Conservation (phyloP, 2,329 filamentous ascomycete genomes). For the Celoporthe dispersa region DNA sequence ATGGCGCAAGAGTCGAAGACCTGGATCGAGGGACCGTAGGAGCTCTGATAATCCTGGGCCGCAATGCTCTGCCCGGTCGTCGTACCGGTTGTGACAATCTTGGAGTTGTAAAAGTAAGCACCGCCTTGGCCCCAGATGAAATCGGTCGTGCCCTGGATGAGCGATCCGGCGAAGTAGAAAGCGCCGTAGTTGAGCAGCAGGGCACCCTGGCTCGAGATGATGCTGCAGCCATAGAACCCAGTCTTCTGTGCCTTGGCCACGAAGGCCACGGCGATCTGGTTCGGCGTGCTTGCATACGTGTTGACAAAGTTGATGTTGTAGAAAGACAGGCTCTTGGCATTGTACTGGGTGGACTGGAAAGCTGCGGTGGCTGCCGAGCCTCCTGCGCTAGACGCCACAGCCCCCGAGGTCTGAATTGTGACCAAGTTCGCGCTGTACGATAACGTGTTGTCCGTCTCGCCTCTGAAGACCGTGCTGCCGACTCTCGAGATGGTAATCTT, state of each 20-base stretch:
- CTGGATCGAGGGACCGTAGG: conserved; percentile 33
- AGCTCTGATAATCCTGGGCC: conserved; percentile 36
- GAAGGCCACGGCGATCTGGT: conserved; percentile 27
- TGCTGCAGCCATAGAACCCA: conserved; percentile 24
- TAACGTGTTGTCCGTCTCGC: conserved; percentile 49
- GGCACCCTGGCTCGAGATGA: conserved; percentile 26
- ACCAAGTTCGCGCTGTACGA: conserved; percentile 53
- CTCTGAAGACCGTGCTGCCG: conserved; percentile 51
- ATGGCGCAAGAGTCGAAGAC: conserved; percentile 31
- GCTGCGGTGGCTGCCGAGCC: conserved; percentile 33
- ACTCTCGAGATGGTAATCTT: conserved; percentile 53
- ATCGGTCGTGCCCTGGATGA: conserved; percentile 24
- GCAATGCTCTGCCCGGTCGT: conserved; percentile 36
- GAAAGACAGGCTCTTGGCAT: conserved; percentile 36
- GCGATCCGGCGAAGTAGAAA: conserved; percentile 24
- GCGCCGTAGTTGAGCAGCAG: conserved; percentile 26
- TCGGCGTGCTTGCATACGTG: conserved; percentile 25
- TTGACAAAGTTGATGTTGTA: conserved; percentile 39
- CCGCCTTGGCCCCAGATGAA: conserved; percentile 23
- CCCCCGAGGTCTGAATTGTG: conserved; percentile 38
- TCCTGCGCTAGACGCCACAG: conserved; percentile 28
- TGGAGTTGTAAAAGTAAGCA: conserved; percentile 28
- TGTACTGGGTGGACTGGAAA: conserved; percentile 37
- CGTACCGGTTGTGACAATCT: conserved; percentile 27
- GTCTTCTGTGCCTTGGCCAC: conserved; percentile 18